Evolutionary conservation across 2,329 filamentous ascomycete species (phyloP).

Genomic region (Hirsutella minnesotensis): DNA sequence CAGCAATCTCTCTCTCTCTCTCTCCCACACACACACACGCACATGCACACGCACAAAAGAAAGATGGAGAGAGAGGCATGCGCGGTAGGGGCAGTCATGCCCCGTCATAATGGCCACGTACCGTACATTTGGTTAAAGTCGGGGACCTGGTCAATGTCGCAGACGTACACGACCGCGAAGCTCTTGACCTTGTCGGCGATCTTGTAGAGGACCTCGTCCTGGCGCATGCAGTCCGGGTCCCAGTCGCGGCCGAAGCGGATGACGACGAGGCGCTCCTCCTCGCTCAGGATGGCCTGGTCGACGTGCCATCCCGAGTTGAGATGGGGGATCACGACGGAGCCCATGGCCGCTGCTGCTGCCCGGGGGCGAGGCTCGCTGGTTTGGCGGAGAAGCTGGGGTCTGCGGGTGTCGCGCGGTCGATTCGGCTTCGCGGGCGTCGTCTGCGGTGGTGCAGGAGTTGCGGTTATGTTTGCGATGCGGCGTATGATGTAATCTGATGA

Average conservation of each 20-base stretch:
- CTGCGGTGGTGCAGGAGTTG: too few species aligned
- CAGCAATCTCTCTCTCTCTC: neutral
- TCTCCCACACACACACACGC: too few species aligned
- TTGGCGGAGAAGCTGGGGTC: too few species aligned
- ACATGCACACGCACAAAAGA: too few species aligned
- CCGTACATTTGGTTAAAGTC: conserved; percentile 95
- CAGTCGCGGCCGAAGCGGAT: conserved; percentile 88
- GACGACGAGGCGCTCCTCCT: conserved; percentile 86
- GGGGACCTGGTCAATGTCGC: conserved; percentile 81
- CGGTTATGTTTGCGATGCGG: too few species aligned
- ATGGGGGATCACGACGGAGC: conserved; percentile 86
- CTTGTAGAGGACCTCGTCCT: conserved; percentile 90
- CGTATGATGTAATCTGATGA: too few species aligned
- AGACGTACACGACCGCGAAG: conserved; percentile 85
- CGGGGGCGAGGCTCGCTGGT: neutral
- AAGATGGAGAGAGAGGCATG: neutral
- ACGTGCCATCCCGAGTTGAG: conserved; percentile 93
- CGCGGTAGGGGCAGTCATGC: too few species aligned
- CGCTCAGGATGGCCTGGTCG: conserved; percentile 79
- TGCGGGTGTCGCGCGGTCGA: too few species aligned
- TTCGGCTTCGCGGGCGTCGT: too few species aligned
- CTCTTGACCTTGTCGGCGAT: conserved; percentile 92
- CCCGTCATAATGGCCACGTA: conserved; percentile 15
- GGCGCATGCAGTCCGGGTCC: conserved; percentile 58
- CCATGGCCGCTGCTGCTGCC: conserved; percentile 35